Evolutionary conservation across 306 rosid species (phyloP), one percentile per base, ranked within the genome.

Genomic region (Nissolia schottii): DNA sequence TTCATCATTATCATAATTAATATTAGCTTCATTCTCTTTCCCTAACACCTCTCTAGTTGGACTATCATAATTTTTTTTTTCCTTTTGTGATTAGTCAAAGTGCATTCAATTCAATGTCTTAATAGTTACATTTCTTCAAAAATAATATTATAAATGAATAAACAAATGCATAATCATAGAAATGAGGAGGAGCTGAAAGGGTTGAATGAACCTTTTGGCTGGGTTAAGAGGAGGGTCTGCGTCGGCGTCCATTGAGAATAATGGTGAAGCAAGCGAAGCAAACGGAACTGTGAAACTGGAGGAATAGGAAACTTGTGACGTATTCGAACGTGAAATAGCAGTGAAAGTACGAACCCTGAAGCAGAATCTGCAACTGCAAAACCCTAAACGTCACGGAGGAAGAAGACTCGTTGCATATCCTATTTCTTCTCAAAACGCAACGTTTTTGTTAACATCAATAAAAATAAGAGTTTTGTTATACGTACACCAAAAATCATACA

Each of bases 141-240:
- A n/a, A n/a, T n/a, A n/a, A n/a, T n/a, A n/a, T n/a, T n/a, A n/a
- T n/a, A n/a, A n/a, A n/a, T n/a, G n/a, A n/a, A n/a, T n/a, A n/a
- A n/a, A n/a, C 4, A 6, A 53, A 63, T n/a, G n/a, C 6, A 14
- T 14, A 22, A 45, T 45, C 2, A 4, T 6, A 40, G 7, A 16
- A 49, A n/a, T 14, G 32, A 67, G 37, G 45, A 31, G 13, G 4
- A n/a, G n/a, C n/a, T n/a, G n/a, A 7, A 14, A 18, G 43, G 14
- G 19, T 3, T 40, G 23, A 28, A 82, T 40, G 23, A 28, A 82
- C 86, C 83, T 74, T 64, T 34, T 64, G 14, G 66, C 12, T 35
- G 64, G 61, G 56, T 35, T 63, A 68, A 35, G 45, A 63, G 63
- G 49, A 69, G 40, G 55, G 13, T 64, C 78, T 0, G 59, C 67